Conservation (phyloP, 108 stramenopile genomes). For the Cyclotella distinguenda region DNA sequence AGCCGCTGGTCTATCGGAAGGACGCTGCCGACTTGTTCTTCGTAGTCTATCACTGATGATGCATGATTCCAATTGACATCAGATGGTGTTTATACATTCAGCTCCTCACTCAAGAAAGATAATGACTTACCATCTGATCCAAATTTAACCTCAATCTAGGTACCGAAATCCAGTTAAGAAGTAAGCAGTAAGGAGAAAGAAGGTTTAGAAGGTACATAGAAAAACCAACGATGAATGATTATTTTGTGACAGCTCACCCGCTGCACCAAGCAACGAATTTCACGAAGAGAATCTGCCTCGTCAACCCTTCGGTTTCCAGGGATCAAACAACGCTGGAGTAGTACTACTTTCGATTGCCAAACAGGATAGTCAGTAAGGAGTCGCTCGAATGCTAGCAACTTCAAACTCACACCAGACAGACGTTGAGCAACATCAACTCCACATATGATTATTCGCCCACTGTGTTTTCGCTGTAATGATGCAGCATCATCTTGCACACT, state of each 20-base stretch:
- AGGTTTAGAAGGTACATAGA: neutral
- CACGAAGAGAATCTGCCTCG: slow-evolving; percentile 76
- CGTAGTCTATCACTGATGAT: slow-evolving; percentile 85
- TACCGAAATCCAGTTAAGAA: too few species aligned
- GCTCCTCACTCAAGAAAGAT: neutral
- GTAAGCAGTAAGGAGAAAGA: too few species aligned
- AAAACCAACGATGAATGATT: neutral
- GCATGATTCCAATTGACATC: neutral
- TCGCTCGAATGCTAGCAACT: slow-evolving; percentile 94
- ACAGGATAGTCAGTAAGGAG: slow-evolving; percentile 90
- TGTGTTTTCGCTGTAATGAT: slow-evolving; percentile 64
- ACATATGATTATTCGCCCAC: slow-evolving; percentile 79
- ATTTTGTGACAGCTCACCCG: slow-evolving; percentile 17
- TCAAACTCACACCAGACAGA: slow-evolving; percentile 90
- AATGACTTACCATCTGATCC: slow-evolving; percentile 40
- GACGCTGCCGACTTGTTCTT: slow-evolving; percentile 76
- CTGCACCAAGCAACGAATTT: slow-evolving; percentile 74
- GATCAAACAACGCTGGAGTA: slow-evolving; percentile 90
- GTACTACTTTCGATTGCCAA: slow-evolving; percentile 89
- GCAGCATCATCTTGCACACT: slow-evolving; percentile 55
- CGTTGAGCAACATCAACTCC: slow-evolving; percentile 94
- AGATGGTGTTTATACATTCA: neutral
- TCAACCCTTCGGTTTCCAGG: slow-evolving; percentile 83
- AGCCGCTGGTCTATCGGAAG: slow-evolving; percentile 82
- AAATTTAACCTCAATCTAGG: slow-evolving; percentile 70